Conservation (phyloP, 2,329 filamentous ascomycete genomes). For the Trichoderma sp. region DNA sequence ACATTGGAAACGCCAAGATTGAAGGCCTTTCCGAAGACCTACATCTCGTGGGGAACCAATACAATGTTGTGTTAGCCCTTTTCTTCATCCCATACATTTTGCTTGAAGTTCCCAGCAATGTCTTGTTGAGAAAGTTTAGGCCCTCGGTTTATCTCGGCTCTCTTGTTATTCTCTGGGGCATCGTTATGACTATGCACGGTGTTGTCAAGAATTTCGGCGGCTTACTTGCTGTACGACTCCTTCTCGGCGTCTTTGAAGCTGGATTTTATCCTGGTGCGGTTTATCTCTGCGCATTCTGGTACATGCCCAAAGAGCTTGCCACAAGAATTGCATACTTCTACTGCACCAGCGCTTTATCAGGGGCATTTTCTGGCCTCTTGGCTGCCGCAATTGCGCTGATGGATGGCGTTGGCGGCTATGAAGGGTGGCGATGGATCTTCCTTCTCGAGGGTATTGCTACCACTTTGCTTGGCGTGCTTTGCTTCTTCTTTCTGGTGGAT, state of each 20-base stretch:
- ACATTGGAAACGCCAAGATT: constrained; percentile 25
- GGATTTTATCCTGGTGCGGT: constrained; percentile 64
- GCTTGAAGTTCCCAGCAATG: constrained; percentile 21
- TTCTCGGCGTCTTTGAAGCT: constrained; percentile 61
- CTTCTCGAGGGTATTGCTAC: constrained; percentile 72
- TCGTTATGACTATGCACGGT: constrained; percentile 54
- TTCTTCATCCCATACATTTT: constrained; percentile 26
- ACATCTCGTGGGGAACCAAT: constrained; percentile 23
- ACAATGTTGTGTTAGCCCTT: constrained; percentile 25
- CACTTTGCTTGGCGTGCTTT: constrained; percentile 56
- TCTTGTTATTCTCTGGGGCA: constrained; percentile 2
- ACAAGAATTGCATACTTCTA: constrained; percentile 97
- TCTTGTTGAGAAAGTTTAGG: constrained; percentile 18
- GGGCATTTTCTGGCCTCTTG: constrained; percentile 81
- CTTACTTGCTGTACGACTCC: constrained; percentile 76
- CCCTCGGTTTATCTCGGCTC: not conserved
- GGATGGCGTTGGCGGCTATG: constrained; percentile 66
- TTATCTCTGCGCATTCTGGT: constrained; percentile 84
- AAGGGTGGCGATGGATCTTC: constrained; percentile 77
- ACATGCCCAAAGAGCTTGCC: constrained; percentile 80
- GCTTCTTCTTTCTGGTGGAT: constrained; percentile 68
- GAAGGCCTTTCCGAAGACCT: constrained; percentile 26
- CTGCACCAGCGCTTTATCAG: constrained; percentile 71
- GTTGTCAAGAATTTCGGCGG: constrained; percentile 74
- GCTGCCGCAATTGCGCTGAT: constrained; percentile 85